A percentile compares a stretch with the other conserved stretches of the same genome.
These are phyloP conservation scores for Tulasnella sp. DNA, from an alignment of 768 basidiomycete genomes.

Conservation along the genomic window DNA sequence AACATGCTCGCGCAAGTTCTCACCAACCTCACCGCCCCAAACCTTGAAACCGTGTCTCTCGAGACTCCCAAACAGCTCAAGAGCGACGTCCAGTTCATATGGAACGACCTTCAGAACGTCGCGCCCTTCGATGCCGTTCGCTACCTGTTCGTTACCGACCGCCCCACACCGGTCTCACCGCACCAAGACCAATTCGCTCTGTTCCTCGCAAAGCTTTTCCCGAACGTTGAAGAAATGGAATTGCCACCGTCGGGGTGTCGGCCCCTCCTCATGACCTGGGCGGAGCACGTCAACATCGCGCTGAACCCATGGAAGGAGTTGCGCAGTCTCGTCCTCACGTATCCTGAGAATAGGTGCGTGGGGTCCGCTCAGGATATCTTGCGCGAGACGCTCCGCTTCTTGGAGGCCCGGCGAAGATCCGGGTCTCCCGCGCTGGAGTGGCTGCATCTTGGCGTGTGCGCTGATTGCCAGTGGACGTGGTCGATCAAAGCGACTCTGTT, in stretches of 20 bases:
- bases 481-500: background rate
- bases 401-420: background rate
- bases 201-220: background rate
- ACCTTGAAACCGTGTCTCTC: background rate
- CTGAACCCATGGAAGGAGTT: background rate
- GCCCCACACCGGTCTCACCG: background rate
- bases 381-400: background rate
- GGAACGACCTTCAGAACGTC: background rate
- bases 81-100: background rate
- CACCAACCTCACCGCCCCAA: background rate
- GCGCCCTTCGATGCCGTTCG: background rate
- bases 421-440: background rate
- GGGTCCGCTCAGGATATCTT: background rate
- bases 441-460: background rate
- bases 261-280: background rate
- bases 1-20: background rate
- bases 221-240: background rate
- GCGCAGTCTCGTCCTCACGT: background rate
- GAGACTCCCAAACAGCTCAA: background rate
- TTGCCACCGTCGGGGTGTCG: background rate
- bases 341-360: background rate
- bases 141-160: background rate
- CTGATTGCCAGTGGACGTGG: background rate
- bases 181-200: background rate
- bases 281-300: background rate